Evolutionary conservation across 2,329 filamentous ascomycete genomes (phyloP).

Genomic region (Apiospora rasikravindrae): DNA sequence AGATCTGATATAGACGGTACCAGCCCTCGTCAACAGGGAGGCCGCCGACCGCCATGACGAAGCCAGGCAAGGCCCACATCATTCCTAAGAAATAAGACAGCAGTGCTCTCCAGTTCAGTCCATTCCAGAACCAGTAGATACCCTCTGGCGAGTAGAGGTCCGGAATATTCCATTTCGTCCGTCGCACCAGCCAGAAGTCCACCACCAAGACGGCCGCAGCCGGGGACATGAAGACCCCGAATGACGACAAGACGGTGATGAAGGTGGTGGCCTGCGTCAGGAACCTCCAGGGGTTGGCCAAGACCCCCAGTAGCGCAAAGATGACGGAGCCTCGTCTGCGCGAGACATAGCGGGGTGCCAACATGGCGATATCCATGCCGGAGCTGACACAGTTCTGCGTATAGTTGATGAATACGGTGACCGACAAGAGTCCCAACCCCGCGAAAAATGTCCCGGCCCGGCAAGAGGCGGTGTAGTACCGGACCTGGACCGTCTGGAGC

Average conservation of each 20-base stretch:
- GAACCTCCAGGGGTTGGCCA: conserved; percentile 28
- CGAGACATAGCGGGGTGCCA: conserved; percentile 26
- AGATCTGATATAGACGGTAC: conserved; percentile 26
- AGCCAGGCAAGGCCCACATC: conserved; percentile 25
- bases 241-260: conserved; percentile 29
- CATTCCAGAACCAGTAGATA: conserved; percentile 27
- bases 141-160: conserved; percentile 29
- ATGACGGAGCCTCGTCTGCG: conserved; percentile 25
- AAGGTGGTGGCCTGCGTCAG: conserved; percentile 28
- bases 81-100: conserved; percentile 25
- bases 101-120: conserved; percentile 27
- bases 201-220: conserved; percentile 28
- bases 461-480: conserved; percentile 22
- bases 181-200: conserved; percentile 30
- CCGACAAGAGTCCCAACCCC: conserved; percentile 25
- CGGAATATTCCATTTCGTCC: conserved; percentile 28
- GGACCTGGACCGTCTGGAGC: conserved; percentile 23
- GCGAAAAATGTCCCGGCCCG: conserved; percentile 27
- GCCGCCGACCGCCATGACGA: conserved; percentile 25
- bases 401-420: conserved; percentile 27
- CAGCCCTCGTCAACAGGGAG: conserved; percentile 22
- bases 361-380: conserved; percentile 29
- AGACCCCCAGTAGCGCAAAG: conserved; percentile 26
- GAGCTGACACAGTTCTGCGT: conserved; percentile 28
- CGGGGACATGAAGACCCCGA: conserved; percentile 31